These are phyloP conservation scores for Acacia acuminata DNA, from an alignment of 306 rosid genomes.

Conservation along the genomic window DNA sequence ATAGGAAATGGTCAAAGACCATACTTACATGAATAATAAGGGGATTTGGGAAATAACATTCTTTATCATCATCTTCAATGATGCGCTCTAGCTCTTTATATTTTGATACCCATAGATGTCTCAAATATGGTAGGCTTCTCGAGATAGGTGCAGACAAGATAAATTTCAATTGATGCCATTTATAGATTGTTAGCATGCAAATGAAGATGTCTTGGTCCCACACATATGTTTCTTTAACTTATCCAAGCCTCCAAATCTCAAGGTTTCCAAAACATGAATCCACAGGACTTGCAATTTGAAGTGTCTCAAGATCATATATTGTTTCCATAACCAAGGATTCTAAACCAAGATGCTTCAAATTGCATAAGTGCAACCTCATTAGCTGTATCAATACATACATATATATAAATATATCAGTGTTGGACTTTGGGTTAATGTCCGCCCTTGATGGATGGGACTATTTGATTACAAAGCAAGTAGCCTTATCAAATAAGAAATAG, in stretches of 20 bases:
- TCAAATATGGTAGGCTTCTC: slow-evolving; percentile 6
- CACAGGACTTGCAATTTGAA: background rate
- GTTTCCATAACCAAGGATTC: slow-evolving; percentile 1
- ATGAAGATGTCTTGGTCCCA: slow-evolving; percentile 2
- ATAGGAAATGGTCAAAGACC: too few species aligned
- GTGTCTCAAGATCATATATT: background rate
- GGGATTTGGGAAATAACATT: background rate
- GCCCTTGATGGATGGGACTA: too few species aligned
- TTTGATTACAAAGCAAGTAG: too few species aligned
- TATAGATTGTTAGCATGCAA: background rate
- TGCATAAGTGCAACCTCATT: background rate
- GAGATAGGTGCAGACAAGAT: background rate
- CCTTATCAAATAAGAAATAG: too few species aligned
- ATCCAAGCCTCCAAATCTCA: background rate
- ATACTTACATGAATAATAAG: background rate
- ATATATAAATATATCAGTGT: background rate
- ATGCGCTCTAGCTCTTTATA: slow-evolving; percentile 2
- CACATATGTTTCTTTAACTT: slow-evolving; percentile 24
- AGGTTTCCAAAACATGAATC: background rate
- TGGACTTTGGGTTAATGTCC: too few species aligned
- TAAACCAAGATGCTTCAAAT: background rate
- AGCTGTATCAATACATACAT: background rate
- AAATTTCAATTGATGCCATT: background rate
- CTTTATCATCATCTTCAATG: background rate
- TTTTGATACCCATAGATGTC: background rate